Evolutionary conservation across 2,329 filamentous ascomycete species (phyloP).

Genomic region (Fusarium coicis): DNA sequence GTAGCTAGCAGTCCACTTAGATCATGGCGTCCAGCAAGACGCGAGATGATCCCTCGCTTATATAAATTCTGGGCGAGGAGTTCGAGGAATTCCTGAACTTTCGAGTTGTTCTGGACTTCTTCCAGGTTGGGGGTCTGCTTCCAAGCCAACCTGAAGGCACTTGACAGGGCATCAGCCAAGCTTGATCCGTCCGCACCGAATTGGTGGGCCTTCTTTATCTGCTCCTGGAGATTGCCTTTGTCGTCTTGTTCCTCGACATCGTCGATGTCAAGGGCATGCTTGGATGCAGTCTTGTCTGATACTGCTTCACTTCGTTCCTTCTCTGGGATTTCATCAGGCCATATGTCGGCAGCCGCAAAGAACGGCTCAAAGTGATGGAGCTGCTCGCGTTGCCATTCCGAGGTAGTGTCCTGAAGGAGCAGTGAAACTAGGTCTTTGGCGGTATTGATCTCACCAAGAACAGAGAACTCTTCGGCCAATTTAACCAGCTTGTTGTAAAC

Average conservation of each 20-base stretch:
- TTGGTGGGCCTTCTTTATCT: neutral
- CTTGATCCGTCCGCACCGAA: neutral
- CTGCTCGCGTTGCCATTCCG: slow-evolving; percentile 26
- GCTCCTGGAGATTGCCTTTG: neutral
- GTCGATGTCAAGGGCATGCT: neutral
- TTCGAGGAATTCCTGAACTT: slow-evolving; percentile 19
- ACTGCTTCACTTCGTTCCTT: neutral
- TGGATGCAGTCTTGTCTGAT: neutral
- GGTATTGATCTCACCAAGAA: slow-evolving; percentile 27
- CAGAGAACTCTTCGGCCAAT: slow-evolving; percentile 34
- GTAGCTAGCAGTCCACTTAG: slow-evolving; percentile 22
- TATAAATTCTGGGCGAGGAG: slow-evolving; percentile 6
- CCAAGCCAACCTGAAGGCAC: slow-evolving; percentile 15
- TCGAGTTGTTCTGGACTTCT: slow-evolving; percentile 8
- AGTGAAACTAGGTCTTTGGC: slow-evolving; percentile 26
- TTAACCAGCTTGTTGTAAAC: slow-evolving; percentile 16
- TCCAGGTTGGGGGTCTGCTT: slow-evolving; percentile 1
- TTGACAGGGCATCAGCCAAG: slow-evolving; percentile 8
- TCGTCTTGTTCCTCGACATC: neutral
- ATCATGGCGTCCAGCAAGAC: slow-evolving; percentile 5
- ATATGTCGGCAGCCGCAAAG: slow-evolving; percentile 25
- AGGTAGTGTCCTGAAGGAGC: slow-evolving; percentile 28
- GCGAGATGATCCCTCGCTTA: neutral
- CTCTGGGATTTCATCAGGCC: slow-evolving; percentile 27
- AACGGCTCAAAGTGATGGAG: slow-evolving; percentile 15